These are phyloP conservation scores for Sisymbrium altissimum DNA, from an alignment of 345 rosid species.

Conservation along the genomic window DNA sequence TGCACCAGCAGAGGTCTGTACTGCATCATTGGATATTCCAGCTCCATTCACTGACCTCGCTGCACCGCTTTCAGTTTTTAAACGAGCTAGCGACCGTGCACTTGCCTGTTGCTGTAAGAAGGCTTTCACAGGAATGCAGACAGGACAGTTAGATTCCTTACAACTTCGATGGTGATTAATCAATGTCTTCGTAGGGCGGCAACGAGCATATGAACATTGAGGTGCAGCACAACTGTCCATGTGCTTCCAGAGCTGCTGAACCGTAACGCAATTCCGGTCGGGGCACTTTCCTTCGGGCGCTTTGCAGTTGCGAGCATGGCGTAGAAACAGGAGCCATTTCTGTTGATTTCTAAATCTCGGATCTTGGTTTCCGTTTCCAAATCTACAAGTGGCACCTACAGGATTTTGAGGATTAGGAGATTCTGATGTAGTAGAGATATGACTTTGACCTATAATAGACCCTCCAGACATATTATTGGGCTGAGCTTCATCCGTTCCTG, in stretches of 20 bases:
- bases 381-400: constrained; percentile 42
- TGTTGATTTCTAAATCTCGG: constrained; percentile 70
- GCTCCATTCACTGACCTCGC: constrained; percentile 37
- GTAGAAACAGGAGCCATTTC: constrained; percentile 86
- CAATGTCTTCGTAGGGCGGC: constrained; percentile 69
- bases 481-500: constrained; percentile 75
- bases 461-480: constrained; percentile 71
- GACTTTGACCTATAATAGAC: constrained; percentile 43
- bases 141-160: constrained; percentile 74
- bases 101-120: constrained; percentile 54
- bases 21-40: constrained; percentile 48
- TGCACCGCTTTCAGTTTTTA: constrained; percentile 40
- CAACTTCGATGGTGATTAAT: constrained; percentile 70
- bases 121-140: constrained; percentile 83
- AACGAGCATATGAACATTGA: constrained; percentile 75
- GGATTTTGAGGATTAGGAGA: constrained; percentile 40
- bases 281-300: constrained; percentile 90
- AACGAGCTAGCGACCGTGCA: constrained; percentile 44
- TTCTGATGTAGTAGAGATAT: constrained; percentile 45
- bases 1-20: constrained; percentile 44
- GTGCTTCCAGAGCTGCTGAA: constrained; percentile 70
- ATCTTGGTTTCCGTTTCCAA: constrained; percentile 62
- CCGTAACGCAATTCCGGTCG: constrained; percentile 58
- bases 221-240: constrained; percentile 63
- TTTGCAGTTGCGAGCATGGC: constrained; percentile 84